These are phyloP conservation scores for Erodium texanum DNA, from an alignment of 441 rosid genomes.

Conservation along the genomic window DNA sequence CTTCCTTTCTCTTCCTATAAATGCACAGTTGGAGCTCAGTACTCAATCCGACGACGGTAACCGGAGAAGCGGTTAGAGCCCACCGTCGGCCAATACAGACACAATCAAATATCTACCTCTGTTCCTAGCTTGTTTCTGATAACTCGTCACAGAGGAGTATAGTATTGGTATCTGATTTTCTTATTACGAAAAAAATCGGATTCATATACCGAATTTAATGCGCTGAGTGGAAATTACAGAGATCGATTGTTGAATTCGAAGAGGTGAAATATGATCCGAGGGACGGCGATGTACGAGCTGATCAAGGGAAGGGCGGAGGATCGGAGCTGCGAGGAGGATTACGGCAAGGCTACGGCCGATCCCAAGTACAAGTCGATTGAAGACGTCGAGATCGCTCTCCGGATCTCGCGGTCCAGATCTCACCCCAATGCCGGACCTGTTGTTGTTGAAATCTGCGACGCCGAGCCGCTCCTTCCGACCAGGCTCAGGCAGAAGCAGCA, in stretches of 20 bases:
- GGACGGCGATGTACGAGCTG: neutral
- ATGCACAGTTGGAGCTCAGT: neutral
- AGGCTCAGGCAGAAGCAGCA: conserved; percentile 13
- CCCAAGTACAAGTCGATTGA: neutral
- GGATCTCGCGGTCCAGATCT: conserved; percentile 1
- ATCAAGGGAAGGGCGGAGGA: neutral
- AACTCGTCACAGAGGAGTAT: neutral
- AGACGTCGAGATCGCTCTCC: neutral
- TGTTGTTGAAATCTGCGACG: neutral
- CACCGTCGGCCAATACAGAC: neutral
- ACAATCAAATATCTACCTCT: neutral
- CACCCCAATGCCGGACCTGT: neutral
- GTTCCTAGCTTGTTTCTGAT: neutral
- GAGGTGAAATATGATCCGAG: conserved; percentile 1
- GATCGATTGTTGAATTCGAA: neutral
- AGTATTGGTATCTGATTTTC: neutral
- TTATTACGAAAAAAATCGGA: neutral
- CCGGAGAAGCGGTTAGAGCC: neutral
- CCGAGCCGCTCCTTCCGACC: conserved; percentile 1
- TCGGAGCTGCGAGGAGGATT: neutral
- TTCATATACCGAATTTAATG: neutral
- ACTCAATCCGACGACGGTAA: conserved; percentile 1
- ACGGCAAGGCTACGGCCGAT: neutral
- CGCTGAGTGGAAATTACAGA: neutral
- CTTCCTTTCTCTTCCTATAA: neutral